Conservation (phyloP, 2,329 filamentous ascomycete species). For the Colletotrichum echinochloae region DNA sequence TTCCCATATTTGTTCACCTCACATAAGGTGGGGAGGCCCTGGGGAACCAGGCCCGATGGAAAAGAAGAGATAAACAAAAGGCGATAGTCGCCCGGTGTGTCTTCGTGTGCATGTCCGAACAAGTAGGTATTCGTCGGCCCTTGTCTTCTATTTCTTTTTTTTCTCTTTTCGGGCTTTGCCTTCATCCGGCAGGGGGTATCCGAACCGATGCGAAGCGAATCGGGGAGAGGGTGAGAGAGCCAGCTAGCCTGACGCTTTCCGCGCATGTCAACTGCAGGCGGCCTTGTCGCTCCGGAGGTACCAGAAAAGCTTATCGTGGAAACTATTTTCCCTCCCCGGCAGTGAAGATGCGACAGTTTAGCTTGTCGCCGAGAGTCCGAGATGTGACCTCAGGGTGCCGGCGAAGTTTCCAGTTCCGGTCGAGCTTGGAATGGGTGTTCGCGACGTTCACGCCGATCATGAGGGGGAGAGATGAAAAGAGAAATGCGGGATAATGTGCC, state of each 20-base stretch:
- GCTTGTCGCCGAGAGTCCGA: not conserved
- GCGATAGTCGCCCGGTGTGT: not conserved
- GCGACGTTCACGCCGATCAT: not conserved
- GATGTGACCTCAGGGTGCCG: not conserved
- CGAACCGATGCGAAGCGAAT: not conserved
- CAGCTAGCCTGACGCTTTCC: not conserved
- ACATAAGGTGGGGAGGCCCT: not conserved
- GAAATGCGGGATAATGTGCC: not conserved
- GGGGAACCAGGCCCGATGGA: not conserved
- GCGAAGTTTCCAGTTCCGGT: not conserved
- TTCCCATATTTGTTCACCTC: not conserved
- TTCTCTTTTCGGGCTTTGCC: not conserved
- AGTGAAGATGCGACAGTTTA: not conserved
- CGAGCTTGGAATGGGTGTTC: not conserved
- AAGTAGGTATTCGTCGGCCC: constrained; percentile 1
- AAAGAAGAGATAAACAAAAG: not conserved
- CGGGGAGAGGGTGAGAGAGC: not conserved
- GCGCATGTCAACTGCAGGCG: not conserved
- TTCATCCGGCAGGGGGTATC: not conserved
- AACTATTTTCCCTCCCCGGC: not conserved
- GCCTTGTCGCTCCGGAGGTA: not conserved
- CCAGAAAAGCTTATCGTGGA: not conserved
- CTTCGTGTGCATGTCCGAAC: not conserved
- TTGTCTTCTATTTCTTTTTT: not conserved
- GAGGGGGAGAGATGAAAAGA: not conserved